phyloP scores from a whole-genome alignment of 345 rosid species.

The Salix koriyanagi region DNA sequence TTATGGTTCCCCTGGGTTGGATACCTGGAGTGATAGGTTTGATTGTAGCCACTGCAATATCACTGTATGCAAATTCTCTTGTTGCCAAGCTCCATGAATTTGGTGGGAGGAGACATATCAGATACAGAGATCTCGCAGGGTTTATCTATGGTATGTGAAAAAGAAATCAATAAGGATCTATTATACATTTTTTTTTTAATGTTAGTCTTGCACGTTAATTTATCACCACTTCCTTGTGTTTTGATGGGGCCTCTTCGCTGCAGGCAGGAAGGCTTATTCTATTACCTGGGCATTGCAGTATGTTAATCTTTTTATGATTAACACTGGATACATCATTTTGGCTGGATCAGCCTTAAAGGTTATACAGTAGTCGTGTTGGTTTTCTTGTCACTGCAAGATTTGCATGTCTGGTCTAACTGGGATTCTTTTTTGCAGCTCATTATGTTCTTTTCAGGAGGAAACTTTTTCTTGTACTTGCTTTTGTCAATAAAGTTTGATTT shows the following conservation, averaged over 20 bases:
- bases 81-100: constrained; percentile 79
- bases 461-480: neutral
- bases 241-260: constrained; percentile 1
- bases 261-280: constrained; percentile 17
- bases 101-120: constrained; percentile 86
- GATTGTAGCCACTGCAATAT: constrained; percentile 56
- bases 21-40: constrained; percentile 65
- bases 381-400: neutral
- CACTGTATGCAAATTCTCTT: constrained; percentile 73
- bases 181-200: neutral
- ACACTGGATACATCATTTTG: constrained; percentile 47
- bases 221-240: neutral
- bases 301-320: constrained; percentile 55
- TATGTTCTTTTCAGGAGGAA: neutral
- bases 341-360: constrained; percentile 79
- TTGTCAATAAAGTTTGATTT: neutral
- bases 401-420: neutral
- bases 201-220: neutral
- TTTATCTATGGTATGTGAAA: constrained; percentile 53
- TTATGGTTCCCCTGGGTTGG: constrained; percentile 96
- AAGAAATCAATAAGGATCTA: neutral
- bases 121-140: constrained; percentile 91
- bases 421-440: neutral
- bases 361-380: neutral
- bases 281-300: constrained; percentile 48